Evolutionary conservation across 2,329 filamentous ascomycete genomes (phyloP), one percentile per base, ranked within the genome.

Genomic region (Knufia petricola): DNA sequence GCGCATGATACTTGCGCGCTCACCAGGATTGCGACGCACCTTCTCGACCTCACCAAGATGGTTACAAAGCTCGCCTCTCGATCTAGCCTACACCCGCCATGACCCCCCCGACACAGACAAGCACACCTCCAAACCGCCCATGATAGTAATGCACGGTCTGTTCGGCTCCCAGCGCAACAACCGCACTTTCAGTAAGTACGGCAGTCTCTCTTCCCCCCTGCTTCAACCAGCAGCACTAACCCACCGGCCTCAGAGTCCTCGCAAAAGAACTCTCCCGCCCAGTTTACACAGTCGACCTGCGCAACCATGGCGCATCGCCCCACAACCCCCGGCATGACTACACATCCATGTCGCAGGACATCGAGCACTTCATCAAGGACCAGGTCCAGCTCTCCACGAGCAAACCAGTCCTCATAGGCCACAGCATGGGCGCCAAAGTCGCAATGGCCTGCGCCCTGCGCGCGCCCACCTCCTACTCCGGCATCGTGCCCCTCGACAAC

Each of bases 351-450:
- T 87, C 90, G 3, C 77, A 82, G 55, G 90, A 96, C 59, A 81
- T 95, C 9, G 79, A 82, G 48, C 72, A 76, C 38, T 96, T 96
- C 64, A 82, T 96, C 49, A 59, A 73, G 3, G 69, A 84, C 48
- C 83, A 94, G 64, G 70, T 73, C 48, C 83, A 94, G 64, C 70
- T 73, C 2, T 42, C 46, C 13, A 69, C 95, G n/a, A 69, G 75
- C 38, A 71, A 84, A 23, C 74, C 82, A 1, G 87, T 85, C 0
- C 69, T 96, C 23, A 92, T 96, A 60, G 90, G 90, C 0, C 92
- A 96, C 68, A 95, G 87, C 1, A 96, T 96, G 90, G 90, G 92
- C 54, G 90, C 90, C 40, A 96, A 96, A 71, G 82, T 84, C 1
- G 87, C 87, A 58, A 95, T 96, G 90, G 74, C 84, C 0, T 72